These are phyloP conservation scores for Leishmania amazonensis DNA, from an alignment of 208 protist genomes.

Conservation along the genomic window DNA sequence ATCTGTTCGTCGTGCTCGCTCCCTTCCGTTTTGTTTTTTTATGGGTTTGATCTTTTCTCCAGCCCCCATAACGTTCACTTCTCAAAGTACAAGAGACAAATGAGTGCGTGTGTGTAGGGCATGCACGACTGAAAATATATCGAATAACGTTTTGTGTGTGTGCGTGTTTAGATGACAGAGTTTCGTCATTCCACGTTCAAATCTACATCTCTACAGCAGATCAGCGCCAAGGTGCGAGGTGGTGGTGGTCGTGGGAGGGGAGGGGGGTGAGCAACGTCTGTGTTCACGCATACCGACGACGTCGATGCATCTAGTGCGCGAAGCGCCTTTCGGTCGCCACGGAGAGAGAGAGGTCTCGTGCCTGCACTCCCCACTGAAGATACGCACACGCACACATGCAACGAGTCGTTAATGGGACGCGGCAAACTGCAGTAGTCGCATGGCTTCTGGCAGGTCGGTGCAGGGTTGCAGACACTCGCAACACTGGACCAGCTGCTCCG, in stretches of 20 bases:
- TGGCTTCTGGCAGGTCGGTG: conserved; percentile 9
- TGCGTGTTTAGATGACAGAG: not conserved
- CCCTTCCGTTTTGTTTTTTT: not conserved
- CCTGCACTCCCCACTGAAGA: not conserved
- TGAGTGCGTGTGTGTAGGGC: not conserved
- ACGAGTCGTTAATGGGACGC: conserved; percentile 15
- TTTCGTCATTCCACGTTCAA: not conserved
- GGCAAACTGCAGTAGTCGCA: conserved; percentile 32
- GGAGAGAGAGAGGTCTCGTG: not conserved
- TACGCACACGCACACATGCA: not conserved
- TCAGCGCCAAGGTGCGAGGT: not conserved
- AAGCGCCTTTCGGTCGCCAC: not conserved
- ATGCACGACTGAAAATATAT: not conserved
- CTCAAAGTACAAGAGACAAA: not conserved
- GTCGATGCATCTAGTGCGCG: not conserved
- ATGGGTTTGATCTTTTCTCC: not conserved
- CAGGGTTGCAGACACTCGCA: conserved; percentile 26
- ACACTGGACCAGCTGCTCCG: conserved; percentile 47
- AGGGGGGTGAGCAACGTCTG: not conserved
- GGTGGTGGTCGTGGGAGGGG: too few species aligned
- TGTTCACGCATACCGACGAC: not conserved
- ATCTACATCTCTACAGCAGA: not conserved
- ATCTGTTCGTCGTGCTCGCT: not conserved
- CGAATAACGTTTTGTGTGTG: not conserved
- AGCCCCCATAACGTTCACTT: not conserved